Conservation (phyloP, 352 stramenopile species). For the Lagenidium giganteum region DNA sequence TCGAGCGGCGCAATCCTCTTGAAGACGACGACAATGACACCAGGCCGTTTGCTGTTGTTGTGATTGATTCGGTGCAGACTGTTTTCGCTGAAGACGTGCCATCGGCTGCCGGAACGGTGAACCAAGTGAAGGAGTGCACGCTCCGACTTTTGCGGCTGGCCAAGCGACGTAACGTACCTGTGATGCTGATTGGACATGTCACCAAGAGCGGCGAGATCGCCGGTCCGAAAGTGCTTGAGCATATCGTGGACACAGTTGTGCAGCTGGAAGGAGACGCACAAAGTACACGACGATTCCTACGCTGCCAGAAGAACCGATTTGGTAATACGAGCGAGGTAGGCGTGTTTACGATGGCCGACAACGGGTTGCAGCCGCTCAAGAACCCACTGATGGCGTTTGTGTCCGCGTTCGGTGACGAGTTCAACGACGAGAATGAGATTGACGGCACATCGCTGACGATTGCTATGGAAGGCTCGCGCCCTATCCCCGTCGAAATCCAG, state of each 20-base stretch:
- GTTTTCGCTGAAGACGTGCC: constrained; percentile 87
- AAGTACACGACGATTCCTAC: constrained; percentile 83
- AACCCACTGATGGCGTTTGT: constrained; percentile 85
- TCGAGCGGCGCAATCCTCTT: no score
- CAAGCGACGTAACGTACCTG: constrained; percentile 89
- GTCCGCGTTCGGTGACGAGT: constrained; percentile 20
- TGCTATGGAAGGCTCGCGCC: constrained; percentile 90
- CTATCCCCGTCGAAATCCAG: constrained; percentile 94
- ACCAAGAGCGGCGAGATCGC: constrained; percentile 97
- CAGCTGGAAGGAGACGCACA: constrained; percentile 92
- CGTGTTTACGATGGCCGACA: constrained; percentile 93
- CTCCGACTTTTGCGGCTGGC: constrained; percentile 90
- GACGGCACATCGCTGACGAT: constrained; percentile 89
- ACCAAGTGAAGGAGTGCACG: constrained; percentile 95
- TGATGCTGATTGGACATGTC: constrained; percentile 96
- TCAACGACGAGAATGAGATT: constrained; percentile 25
- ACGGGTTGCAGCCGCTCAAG: constrained; percentile 65
- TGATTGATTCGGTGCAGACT: constrained; percentile 98
- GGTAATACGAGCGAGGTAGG: constrained; percentile 94
- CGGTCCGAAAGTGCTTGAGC: constrained; percentile 88
- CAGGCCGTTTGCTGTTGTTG: constrained; percentile 56
- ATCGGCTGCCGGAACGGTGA: constrained; percentile 82
- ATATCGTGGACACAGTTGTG: constrained; percentile 94
- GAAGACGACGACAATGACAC: constrained; percentile 8
- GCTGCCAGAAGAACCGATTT: constrained; percentile 96